Evolutionary conservation across 495 filamentous ascomycete genomes (phyloP).

Genomic region (Penicillium waksmanii): DNA sequence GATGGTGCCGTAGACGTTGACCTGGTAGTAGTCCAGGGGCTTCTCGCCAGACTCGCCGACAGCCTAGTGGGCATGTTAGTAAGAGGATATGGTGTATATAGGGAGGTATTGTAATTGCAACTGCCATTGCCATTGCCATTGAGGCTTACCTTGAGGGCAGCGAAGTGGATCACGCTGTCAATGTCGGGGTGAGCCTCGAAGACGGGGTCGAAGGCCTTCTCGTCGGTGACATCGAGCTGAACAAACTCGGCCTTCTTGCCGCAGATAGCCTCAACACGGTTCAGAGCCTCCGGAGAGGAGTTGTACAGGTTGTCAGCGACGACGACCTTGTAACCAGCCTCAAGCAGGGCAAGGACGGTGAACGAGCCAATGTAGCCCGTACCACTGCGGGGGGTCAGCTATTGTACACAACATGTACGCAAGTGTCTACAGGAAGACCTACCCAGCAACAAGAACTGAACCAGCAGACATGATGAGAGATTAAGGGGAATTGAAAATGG

Average conservation of each 20-base stretch:
- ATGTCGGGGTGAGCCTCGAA: constrained; percentile 90
- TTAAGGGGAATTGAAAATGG: background rate
- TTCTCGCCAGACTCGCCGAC: constrained; percentile 96
- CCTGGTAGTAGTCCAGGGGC: constrained; percentile 94
- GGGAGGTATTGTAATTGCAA: too few relatives aligned
- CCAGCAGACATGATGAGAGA: constrained; percentile 69
- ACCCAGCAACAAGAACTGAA: constrained; percentile 92
- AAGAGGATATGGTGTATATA: background rate
- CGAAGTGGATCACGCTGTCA: constrained; percentile 98
- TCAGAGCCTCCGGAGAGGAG: constrained; percentile 83
- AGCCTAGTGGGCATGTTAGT: constrained; percentile 51
- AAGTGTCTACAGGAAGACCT: constrained; percentile 35
- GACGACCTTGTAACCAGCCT: constrained; percentile 94
- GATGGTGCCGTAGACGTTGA: constrained; percentile 94
- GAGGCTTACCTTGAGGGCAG: constrained; percentile 80
- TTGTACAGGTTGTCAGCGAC: constrained; percentile 97
- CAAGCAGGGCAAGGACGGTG: constrained; percentile 86
- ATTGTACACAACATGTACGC: background rate
- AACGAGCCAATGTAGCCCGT: constrained; percentile 99
- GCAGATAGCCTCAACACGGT: constrained; percentile 90
- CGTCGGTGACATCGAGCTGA: constrained; percentile 85
- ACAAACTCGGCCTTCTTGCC: constrained; percentile 88
- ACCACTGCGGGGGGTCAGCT: constrained; percentile 62
- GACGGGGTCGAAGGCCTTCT: constrained; percentile 79
- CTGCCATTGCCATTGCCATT: background rate